Conservation (phyloP, 441 rosid species). For the Kokia cookei region DNA sequence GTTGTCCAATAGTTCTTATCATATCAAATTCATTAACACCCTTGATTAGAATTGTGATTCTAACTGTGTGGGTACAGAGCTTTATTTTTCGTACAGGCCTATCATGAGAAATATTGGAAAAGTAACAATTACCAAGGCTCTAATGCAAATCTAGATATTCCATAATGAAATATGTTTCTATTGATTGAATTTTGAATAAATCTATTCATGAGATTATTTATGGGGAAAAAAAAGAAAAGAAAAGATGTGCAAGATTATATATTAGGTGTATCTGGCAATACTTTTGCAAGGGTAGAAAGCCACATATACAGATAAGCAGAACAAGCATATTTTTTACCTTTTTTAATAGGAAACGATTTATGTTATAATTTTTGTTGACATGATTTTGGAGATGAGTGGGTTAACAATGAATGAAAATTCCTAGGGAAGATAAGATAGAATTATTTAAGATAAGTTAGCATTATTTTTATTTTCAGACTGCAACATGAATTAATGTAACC, state of each 20-base stretch:
- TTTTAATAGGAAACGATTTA: neutral
- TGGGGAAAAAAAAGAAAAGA: neutral
- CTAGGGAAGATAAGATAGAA: neutral
- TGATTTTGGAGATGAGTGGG: neutral
- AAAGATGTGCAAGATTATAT: neutral
- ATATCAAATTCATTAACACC: neutral
- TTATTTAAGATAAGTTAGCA: too few species aligned
- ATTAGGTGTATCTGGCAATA: neutral
- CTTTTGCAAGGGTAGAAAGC: conserved; percentile 5
- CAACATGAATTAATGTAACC: neutral
- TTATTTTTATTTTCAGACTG: neutral
- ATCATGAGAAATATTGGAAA: neutral
- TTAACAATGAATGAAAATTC: neutral
- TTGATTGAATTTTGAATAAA: neutral
- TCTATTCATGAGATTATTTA: neutral
- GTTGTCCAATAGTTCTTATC: neutral
- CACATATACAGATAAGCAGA: neutral
- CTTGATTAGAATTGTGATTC: neutral
- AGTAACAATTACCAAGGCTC: neutral
- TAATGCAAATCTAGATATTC: neutral
- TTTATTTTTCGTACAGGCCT: neutral
- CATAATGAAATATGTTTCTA: conserved; percentile 2
- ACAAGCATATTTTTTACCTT: neutral
- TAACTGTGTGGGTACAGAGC: neutral
- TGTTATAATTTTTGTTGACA: neutral